phyloP scores from a whole-genome alignment of 768 basidiomycete genomes.

The Boletus tylopilopsis region DNA sequence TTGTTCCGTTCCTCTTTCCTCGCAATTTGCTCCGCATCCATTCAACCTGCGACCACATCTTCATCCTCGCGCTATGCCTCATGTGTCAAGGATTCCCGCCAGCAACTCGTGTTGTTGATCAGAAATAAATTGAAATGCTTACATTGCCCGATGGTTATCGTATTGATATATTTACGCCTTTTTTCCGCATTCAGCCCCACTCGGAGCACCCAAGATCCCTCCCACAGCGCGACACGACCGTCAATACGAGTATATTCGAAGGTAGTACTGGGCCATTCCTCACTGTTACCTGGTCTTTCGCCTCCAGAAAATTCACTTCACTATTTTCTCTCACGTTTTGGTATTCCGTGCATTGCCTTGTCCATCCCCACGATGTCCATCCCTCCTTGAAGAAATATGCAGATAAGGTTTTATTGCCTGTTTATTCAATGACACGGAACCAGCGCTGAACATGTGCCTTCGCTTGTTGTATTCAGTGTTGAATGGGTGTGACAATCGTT shows the following conservation, averaged over 20 bases:
- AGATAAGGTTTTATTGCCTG: slow-evolving; percentile 20
- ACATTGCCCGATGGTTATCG: not conserved
- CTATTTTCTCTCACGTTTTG: slow-evolving; percentile 24
- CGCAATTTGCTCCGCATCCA: not conserved
- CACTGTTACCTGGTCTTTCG: not conserved
- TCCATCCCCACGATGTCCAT: slow-evolving; percentile 15
- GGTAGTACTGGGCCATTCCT: not conserved
- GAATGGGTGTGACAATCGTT: slow-evolving; percentile 7
- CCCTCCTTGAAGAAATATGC: slow-evolving; percentile 7
- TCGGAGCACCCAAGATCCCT: not conserved
- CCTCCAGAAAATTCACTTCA: not conserved
- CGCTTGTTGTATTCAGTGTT: slow-evolving; percentile 9
- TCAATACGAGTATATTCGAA: slow-evolving; percentile 6
- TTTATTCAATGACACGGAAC: slow-evolving; percentile 14
- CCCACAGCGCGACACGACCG: slow-evolving; percentile 11
- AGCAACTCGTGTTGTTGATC: slow-evolving; percentile 1
- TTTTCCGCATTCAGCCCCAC: not conserved
- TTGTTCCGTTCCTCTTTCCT: not conserved
- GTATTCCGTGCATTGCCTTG: slow-evolving; percentile 11
- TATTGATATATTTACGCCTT: not conserved
- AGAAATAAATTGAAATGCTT: slow-evolving; percentile 3
- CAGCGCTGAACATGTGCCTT: slow-evolving; percentile 18
- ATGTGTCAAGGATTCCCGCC: slow-evolving; percentile 3
- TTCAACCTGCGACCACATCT: slow-evolving; percentile 1
- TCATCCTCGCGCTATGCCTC: slow-evolving; percentile 8